Evolutionary conservation across 768 basidiomycete species (phyloP), one percentile per base, ranked within the genome.

Genomic region (Agrocybe pediades): DNA sequence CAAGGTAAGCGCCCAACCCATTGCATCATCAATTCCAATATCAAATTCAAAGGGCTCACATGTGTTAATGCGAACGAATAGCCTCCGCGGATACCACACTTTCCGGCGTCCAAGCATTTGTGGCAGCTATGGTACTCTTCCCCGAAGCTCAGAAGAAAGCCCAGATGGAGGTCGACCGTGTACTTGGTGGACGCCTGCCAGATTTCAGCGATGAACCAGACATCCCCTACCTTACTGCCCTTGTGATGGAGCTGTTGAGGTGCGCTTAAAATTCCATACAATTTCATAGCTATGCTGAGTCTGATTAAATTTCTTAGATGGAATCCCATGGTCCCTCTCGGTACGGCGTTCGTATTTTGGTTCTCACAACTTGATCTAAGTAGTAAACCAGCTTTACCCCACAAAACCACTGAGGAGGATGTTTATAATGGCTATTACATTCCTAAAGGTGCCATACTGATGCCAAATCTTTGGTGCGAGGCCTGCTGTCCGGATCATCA

Each of bases 221-320:
- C 7, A 17, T 55, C 6, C 54, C 49, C 2, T 55, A 55, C 27
- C 27, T 55, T 24, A 50, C 54, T n/a, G 54, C 54, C 1, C n/a
- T 55, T 17, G 11, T 44, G 13, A 55, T 45, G 26, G 54, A 55
- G 24, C 26, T 45, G 5, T 21, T 55, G 23, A 49, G 54, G 49
- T 43, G n/a, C 23, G 41, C 6, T 25, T n/a, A 40, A 19, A 9
- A 33, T 39, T n/a, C n/a, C n/a, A n/a, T n/a, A n/a, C 21, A 8
- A 15, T 13, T 9, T 9, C 25, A 17, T 17, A 15, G 21, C 1
- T 17, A 8, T n/a, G 33, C 11, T 39, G 17, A 25, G 36, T 16
- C 7, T 15, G 9, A 3, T 33, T 11, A 25, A 36, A 4, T 21
- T 2, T 51, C n/a, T 1, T 26, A 51, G 49, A 16, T 55, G 54